phyloP scores from a whole-genome alignment of 2,329 filamentous ascomycete species.

The Ophiostoma tasmaniense region DNA sequence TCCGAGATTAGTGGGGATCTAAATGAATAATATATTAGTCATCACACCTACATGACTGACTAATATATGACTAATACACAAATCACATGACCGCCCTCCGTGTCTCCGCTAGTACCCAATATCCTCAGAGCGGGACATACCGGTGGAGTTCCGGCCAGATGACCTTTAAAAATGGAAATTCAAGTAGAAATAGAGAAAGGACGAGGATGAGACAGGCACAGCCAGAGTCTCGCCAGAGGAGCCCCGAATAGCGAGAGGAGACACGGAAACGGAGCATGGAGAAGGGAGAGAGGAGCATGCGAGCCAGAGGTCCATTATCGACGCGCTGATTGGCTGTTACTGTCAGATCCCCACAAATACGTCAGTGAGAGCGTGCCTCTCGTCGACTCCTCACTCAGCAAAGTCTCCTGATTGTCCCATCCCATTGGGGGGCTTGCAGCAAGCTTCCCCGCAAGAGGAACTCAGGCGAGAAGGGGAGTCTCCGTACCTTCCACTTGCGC shows the following conservation, averaged over 20 bases:
- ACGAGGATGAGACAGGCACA: too few species aligned
- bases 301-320: background rate
- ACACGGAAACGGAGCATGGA: background rate
- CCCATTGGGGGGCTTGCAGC: background rate
- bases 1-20: background rate
- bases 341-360: background rate
- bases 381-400: background rate
- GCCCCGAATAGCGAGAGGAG: background rate
- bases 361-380: background rate
- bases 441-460: conserved; percentile 11
- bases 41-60: background rate
- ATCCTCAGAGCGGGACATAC: background rate
- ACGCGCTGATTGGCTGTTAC: conserved; percentile 7
- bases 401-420: background rate
- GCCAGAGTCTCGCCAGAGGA: background rate
- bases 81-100: background rate
- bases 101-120: background rate
- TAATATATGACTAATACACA: background rate
- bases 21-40: background rate
- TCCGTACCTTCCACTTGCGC: background rate
- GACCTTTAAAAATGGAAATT: background rate
- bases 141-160: background rate
- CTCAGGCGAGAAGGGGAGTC: background rate
- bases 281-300: background rate
- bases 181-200: background rate